phyloP scores from a whole-genome alignment of 1,284 basidiomycete genomes.

The Rhodotorula glutinis region DNA sequence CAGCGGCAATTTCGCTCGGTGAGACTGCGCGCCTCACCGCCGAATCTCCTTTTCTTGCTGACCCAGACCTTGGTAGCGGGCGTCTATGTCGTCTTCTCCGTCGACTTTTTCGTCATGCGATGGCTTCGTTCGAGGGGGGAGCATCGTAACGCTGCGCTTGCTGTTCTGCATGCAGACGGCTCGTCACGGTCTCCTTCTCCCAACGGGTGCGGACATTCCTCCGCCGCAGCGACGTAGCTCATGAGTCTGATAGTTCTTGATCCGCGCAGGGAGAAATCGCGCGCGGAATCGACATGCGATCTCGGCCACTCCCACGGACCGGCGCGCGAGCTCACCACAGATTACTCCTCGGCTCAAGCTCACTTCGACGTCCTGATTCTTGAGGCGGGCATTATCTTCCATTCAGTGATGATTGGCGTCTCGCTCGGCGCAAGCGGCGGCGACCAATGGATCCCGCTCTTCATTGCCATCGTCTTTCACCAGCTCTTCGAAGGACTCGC shows the following conservation, averaged over 20 bases:
- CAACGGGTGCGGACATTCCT: no score
- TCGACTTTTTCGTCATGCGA: conserved; percentile 49
- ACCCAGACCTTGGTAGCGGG: not conserved
- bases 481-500: conserved; percentile 43
- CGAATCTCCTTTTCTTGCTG: not conserved
- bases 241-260: not conserved
- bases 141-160: not conserved
- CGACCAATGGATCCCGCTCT: conserved; percentile 42
- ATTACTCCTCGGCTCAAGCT: conserved; percentile 37
- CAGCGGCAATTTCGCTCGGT: conserved; percentile 50
- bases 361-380: conserved; percentile 49
- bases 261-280: conserved; percentile 15
- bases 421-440: conserved; percentile 47
- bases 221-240: not conserved
- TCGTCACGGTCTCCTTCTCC: not conserved
- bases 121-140: conserved; percentile 30
- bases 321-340: conserved; percentile 36
- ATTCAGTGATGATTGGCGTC: conserved; percentile 47
- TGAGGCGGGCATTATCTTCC: conserved; percentile 53
- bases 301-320: conserved; percentile 40
- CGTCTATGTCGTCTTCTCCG: conserved; percentile 43
- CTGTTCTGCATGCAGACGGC: conserved; percentile 5
- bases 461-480: conserved; percentile 47
- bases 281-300: not conserved
- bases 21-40: conserved; percentile 22